phyloP scores from a whole-genome alignment of 371 early-diverging fungal species.

The Encephalitozoon intestinalis region DNA sequence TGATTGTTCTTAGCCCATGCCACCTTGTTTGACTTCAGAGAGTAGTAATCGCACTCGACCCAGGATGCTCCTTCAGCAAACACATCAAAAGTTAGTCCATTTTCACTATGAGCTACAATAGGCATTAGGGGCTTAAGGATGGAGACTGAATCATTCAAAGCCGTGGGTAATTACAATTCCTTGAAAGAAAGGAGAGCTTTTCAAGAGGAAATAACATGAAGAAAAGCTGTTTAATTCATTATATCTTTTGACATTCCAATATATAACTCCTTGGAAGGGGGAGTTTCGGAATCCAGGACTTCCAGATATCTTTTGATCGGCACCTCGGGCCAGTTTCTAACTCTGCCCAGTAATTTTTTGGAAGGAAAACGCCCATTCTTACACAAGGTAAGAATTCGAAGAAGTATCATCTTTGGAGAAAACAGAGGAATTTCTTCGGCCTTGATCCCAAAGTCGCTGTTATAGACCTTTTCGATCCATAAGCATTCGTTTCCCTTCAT shows the following conservation, averaged over 20 bases:
- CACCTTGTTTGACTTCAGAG: constrained; percentile 30
- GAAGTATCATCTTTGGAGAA: background rate
- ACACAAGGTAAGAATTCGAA: background rate
- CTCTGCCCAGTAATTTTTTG: background rate
- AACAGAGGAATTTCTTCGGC: background rate
- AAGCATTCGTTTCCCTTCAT: background rate
- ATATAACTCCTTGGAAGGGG: background rate
- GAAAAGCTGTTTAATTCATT: background rate
- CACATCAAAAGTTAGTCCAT: constrained; percentile 55
- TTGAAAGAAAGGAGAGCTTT: no score
- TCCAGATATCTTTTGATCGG: background rate
- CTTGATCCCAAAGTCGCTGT: background rate
- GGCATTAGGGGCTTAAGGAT: constrained; percentile 43
- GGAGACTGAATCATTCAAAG: background rate
- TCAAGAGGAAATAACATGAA: no score
- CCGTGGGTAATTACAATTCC: no score
- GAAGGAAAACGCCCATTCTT: background rate
- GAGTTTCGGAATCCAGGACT: background rate
- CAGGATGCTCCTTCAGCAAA: constrained; percentile 37
- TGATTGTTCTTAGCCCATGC: constrained; percentile 9
- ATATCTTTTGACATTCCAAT: background rate
- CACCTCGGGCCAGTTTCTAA: background rate
- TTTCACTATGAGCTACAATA: constrained; percentile 50
- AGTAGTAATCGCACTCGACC: constrained; percentile 33
- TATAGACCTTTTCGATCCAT: constrained; percentile 2